phyloP scores from a whole-genome alignment of 2,329 filamentous ascomycete species.

The Botryotinia narcissicola region DNA sequence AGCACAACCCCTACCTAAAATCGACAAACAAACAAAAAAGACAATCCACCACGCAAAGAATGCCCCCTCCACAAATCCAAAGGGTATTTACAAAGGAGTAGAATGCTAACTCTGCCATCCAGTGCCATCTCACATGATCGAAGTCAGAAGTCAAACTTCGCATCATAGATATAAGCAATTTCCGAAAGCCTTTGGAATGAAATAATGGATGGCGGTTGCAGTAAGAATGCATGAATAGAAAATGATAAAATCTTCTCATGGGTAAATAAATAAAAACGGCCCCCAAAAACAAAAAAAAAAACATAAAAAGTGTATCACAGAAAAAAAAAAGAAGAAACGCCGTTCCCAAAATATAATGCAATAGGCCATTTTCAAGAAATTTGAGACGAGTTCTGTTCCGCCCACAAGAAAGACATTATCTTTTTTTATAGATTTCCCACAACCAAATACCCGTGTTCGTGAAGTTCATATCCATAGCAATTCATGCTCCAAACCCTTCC shows the following conservation, averaged over 20 bases:
- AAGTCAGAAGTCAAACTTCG: conserved; percentile 2
- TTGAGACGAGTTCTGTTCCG: conserved; percentile 5
- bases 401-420: conserved; percentile 9
- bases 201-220: not conserved
- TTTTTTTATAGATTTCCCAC: conserved; percentile 9
- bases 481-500: conserved; percentile 2
- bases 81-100: conserved; percentile 22
- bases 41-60: not conserved
- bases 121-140: not conserved
- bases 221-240: conserved; percentile 1
- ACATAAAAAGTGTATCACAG: not conserved
- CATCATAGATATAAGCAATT: conserved; percentile 3
- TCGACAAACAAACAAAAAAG: not conserved
- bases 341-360: conserved; percentile 9
- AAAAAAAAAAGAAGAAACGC: not conserved
- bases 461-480: conserved; percentile 15
- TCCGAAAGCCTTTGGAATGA: not conserved
- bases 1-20: not conserved
- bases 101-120: conserved; percentile 12
- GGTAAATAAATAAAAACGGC: not conserved
- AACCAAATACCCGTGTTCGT: conserved; percentile 16
- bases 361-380: not conserved
- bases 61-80: conserved; percentile 8
- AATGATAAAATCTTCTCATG: not conserved
- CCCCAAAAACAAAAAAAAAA: not conserved